Conservation (phyloP, 345 rosid genomes). For the Arabidopsis suecica region DNA sequence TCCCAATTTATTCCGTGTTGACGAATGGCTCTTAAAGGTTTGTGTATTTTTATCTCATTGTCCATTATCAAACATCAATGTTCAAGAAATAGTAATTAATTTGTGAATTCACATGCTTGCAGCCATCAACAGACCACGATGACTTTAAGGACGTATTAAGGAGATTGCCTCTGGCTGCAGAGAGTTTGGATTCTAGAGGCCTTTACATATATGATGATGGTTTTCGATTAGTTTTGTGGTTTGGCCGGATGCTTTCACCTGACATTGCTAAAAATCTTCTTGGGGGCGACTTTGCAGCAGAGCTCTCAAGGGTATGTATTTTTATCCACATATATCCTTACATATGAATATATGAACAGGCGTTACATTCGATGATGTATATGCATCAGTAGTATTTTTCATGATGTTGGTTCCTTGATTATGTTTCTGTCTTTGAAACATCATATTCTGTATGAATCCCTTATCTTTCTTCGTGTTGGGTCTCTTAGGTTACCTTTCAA, state of each 20-base stretch:
- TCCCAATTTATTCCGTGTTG: slow-evolving; percentile 84
- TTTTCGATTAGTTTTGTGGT: slow-evolving; percentile 84
- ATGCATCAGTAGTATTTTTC: slow-evolving; percentile 9
- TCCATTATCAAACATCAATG: not conserved
- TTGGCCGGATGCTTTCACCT: slow-evolving; percentile 95
- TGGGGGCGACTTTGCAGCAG: slow-evolving; percentile 86
- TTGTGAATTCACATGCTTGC: slow-evolving; percentile 45
- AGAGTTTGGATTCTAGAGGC: slow-evolving; percentile 92
- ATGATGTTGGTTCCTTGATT: not conserved
- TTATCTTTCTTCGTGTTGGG: slow-evolving; percentile 24
- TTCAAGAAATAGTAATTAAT: not conserved
- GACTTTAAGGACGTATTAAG: slow-evolving; percentile 50
- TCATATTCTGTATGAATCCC: slow-evolving; percentile 15
- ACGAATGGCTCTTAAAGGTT: slow-evolving; percentile 84
- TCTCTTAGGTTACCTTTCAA: slow-evolving; percentile 65
- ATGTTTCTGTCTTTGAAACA: not conserved
- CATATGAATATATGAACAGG: not conserved
- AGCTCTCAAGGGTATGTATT: slow-evolving; percentile 79
- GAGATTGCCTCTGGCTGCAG: slow-evolving; percentile 76
- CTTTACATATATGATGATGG: slow-evolving; percentile 93
- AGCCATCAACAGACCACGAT: slow-evolving; percentile 59
- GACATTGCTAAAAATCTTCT: slow-evolving; percentile 80
- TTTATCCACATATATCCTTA: slow-evolving; percentile 7
- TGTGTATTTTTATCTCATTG: slow-evolving; percentile 1
- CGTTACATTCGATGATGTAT: not conserved